Base-by-base conservation (phyloP, 257 asterid species). In the Nicotiana knightiana region DNA sequence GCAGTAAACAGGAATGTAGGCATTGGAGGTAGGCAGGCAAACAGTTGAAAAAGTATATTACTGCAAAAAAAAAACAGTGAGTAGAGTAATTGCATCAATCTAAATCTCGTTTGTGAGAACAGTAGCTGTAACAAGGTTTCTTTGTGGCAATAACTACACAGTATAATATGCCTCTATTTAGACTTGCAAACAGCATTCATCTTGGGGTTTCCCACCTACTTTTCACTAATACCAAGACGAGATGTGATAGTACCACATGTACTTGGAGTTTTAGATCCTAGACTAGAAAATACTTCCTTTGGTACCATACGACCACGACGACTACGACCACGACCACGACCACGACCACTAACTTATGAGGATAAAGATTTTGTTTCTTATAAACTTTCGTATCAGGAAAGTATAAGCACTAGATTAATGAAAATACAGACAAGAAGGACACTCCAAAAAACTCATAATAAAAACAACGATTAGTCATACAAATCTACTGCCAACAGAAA, bases 181-280 rank as follows among this genome's bases (percentile, higher is more conserved):
- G 21, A 71, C 39, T 71, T 46, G 54, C 61, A 71, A 71, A 46
- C 21, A 71, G 79, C 79, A 71, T 71, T 71, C 79, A 43, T 21
- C 79, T 71, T 71, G 79, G 79, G 21, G 5, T 53, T 53, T 53
- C 3, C 58, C 0, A 13, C 18, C 6, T 53, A 0, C 37, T 43
- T 70, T 71, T 33, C 37, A 70, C 9, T 70, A 71, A 46, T 24
- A 11, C 57, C 57, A 12, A 53, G 57, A 53, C 6, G 5, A 71
- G 78, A 71, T 6, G 59, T 71, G 78, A 71, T 24, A 21, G 37
- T 12, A 18, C 39, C 57, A 21, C 5, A 46, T 5, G 18, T 68
- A 12, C 18, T 53, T 13, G 58, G 6, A 53, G 18, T 46, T 71
- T 21, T 24, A 24, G 12, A 39, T 70, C 58, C 77, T 53, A 53